Evolutionary conservation across 768 basidiomycete genomes (phyloP), one percentile per base, ranked within the genome.

Genomic region (Suillus americanus): DNA sequence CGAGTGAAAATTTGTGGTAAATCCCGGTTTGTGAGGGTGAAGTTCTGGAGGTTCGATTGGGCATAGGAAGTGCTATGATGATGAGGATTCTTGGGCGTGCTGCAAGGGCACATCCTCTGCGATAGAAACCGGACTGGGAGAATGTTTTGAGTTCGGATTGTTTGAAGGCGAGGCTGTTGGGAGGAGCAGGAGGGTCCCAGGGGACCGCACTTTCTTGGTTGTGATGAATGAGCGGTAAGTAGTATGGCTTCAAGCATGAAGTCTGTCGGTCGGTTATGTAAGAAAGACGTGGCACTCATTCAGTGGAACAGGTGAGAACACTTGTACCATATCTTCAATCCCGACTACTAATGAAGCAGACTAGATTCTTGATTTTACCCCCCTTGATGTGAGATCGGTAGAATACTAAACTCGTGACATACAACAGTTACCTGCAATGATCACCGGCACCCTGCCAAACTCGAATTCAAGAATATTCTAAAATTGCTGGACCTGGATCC

Each of bases 51-150:
- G 73, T n/a, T 89, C 85, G 35, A 98, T 74, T 3, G 89, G 86
- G 81, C 98, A 99, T 2, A 96, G 96, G 0, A 95, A 97, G 46
- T 78, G 80, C 92, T 95, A 98, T 5, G 81, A 76, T 14, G 80
- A 75, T 37, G 78, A 76, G 8, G 83, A 82, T 61, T 85, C 85
- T 45, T 9, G 93, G 90, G 54, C 94, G 87, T 12, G 84, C 80
- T 64, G 94, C 86, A 54, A 99, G 85, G 0, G 90, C 91, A 56
- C 96, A 88, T 60, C 95, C 94, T 53, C 90, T 79, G n/a, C 92
- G 86, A 81, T 97, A 98, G 79, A 99, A 98, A n/a, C 92, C 95
- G 1, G 94, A 86, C 76, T 99, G 94, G n/a, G 84, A 83, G 73
- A 97, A 99, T 64, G 88, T 94, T 78, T 97, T 98, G 84, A 96